Evolutionary conservation across 139 green algal genomes (phyloP).

Genomic region (Closterium sp.): DNA sequence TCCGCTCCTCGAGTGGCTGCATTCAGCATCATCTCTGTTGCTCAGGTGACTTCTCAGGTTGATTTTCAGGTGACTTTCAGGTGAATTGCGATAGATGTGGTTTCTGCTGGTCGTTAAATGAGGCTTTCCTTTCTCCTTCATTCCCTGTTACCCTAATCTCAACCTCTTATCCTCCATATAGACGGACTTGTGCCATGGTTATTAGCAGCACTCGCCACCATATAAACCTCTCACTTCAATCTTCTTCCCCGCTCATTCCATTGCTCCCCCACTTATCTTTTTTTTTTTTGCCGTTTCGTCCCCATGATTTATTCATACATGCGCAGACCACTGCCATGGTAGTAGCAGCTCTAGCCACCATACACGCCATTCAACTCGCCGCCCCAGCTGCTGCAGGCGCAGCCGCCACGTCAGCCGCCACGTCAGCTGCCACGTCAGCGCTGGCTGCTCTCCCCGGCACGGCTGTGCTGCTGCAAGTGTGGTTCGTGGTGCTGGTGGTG

Average conservation of each 20-base stretch:
- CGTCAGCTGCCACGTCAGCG: not conserved
- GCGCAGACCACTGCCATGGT: no score
- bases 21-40: slow-evolving; percentile 21
- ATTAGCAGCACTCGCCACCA: no score
- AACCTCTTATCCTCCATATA: not conserved
- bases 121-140: no score
- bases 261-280: no score
- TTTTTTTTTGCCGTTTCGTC: no score
- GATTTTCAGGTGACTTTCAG: not conserved
- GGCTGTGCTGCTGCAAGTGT: slow-evolving; percentile 11
- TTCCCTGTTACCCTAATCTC: no score
- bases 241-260: no score
- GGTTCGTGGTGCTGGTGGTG: slow-evolving; percentile 39
- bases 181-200: no score
- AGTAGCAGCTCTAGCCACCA: not conserved
- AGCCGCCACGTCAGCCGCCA: not conserved
- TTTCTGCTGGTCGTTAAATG: no score
- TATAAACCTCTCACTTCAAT: no score
- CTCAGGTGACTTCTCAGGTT: slow-evolving; percentile 6
- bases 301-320: no score
- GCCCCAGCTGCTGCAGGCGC: not conserved
- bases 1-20: slow-evolving; percentile 13
- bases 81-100: no score
- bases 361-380: not conserved
- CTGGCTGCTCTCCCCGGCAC: not conserved